These are phyloP conservation scores for Erythrophleum fordii DNA, from an alignment of 306 rosid genomes.

Conservation along the genomic window DNA sequence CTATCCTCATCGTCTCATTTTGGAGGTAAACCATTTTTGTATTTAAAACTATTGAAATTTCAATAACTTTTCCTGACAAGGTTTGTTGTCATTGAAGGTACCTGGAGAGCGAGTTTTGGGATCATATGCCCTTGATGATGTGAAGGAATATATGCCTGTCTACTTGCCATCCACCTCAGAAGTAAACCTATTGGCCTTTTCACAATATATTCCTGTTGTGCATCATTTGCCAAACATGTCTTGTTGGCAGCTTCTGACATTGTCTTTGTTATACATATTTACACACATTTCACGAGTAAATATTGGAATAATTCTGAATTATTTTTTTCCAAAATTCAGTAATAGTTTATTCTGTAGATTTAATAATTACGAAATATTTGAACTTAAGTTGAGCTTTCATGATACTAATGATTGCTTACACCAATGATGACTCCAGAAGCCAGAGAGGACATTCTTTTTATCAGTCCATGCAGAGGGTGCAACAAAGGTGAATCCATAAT, in stretches of 20 bases:
- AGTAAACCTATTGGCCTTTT: slow-evolving; percentile 53
- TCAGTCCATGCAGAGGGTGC: slow-evolving; percentile 95
- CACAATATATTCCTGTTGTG: slow-evolving; percentile 5
- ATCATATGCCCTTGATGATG: slow-evolving; percentile 83
- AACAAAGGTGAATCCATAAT: slow-evolving; percentile 68
- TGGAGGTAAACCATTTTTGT: slow-evolving; percentile 65
- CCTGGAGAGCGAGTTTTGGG: slow-evolving; percentile 95
- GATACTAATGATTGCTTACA: slow-evolving; percentile 37
- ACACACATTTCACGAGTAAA: neutral
- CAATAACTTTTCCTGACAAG: slow-evolving; percentile 35
- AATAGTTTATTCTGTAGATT: slow-evolving; percentile 1
- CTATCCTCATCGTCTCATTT: slow-evolving; percentile 83
- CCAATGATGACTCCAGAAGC: slow-evolving; percentile 66
- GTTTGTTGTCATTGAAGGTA: slow-evolving; percentile 53
- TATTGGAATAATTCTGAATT: neutral
- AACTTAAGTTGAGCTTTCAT: slow-evolving; percentile 11
- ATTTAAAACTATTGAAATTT: slow-evolving; percentile 6
- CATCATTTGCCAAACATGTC: slow-evolving; percentile 4
- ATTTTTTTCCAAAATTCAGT: neutral
- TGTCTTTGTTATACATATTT: neutral
- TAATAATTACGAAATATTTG: neutral
- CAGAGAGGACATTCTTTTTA: slow-evolving; percentile 76
- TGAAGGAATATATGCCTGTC: slow-evolving; percentile 74
- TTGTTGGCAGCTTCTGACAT: neutral
- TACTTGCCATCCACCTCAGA: slow-evolving; percentile 73